Evolutionary conservation across 2,329 filamentous ascomycete species (phyloP), one percentile per base, ranked within the genome.

Genomic region (Aspergillus fischeri): DNA sequence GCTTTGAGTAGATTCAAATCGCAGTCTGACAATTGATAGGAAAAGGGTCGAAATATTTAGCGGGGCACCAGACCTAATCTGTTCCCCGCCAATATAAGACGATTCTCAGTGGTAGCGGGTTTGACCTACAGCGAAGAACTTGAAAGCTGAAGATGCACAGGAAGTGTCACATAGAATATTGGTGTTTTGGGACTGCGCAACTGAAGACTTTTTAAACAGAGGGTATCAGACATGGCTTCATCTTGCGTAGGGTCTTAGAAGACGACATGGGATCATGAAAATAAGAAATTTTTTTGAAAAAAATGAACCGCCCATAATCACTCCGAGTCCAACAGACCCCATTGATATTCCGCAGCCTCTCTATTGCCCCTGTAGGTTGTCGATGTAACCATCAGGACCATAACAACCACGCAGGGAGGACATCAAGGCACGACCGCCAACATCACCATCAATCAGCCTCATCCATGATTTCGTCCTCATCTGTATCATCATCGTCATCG

Each of bases 371-470:
- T 35, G 32, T 35, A 7, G 14, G 32, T 17, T 35, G 14, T 35
- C 11, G 14, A 17, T 7, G 5, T 35, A 17, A 14, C 32, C 32
- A 35, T 17, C 7, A 35, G 14, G 4, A 17, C 14, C 5, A 35
- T 35, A 17, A 14, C 11, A 5, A 35, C 32, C 32, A 35, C 32
- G 4, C 32, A 7, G 6, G 14, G 32, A 17, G 32, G 32, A 17
- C 14, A 35, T 7, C 32, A 35, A 4, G 14, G 14, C 32, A 35
- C 2, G 6, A 7, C 17, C 4, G 5, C 6, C 32, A 17, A 35
- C 21, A 27, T 63, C 25, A 21, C 44, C 35, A 11, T 35, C 29
- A 29, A 17, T 56, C 54, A 14, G 50, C 54, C n/a, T 25, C 24
- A 20, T 55, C 56, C 24, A 55, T 38, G 4, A 17, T 3, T 17